These are phyloP conservation scores for Prorocentrum cordatum DNA, from an alignment of 169 alveolate genomes.

Conservation along the genomic window DNA sequence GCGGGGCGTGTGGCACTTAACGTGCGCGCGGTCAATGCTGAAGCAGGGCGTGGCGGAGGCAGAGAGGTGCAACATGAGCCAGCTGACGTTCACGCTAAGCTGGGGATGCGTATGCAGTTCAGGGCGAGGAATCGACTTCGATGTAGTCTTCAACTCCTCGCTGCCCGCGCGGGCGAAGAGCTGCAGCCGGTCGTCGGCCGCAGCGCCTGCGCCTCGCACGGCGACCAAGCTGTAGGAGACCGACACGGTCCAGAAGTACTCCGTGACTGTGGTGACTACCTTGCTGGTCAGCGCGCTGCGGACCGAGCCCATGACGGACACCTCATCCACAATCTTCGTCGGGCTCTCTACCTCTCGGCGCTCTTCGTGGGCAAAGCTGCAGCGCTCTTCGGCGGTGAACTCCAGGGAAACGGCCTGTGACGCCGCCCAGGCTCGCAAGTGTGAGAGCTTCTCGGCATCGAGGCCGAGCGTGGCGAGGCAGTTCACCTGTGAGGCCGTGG, in stretches of 20 bases:
- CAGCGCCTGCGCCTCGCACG: constrained; percentile 9
- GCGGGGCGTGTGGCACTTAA: constrained; percentile 18
- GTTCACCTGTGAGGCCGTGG: constrained; percentile 26
- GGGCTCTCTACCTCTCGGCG: background rate
- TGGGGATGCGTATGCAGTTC: background rate
- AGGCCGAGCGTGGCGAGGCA: constrained; percentile 14
- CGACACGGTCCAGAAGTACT: constrained; percentile 4
- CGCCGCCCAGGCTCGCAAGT: background rate
- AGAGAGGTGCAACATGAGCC: constrained; percentile 1
- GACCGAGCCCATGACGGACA: background rate
- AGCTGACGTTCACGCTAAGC: constrained; percentile 14
- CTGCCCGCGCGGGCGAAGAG: background rate
- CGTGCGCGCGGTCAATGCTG: constrained; percentile 4
- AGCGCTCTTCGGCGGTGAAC: background rate
- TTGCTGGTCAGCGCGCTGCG: background rate
- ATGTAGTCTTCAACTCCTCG: background rate
- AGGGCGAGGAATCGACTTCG: background rate
- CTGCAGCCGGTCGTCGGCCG: background rate
- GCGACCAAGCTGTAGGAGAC: constrained; percentile 22
- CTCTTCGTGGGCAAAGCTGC: constrained; percentile 26
- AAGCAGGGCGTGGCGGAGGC: background rate
- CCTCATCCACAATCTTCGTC: background rate
- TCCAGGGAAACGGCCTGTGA: background rate
- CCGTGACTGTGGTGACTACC: background rate
- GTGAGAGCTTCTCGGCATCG: background rate